Conservation (phyloP, 2,329 filamentous ascomycete genomes). For the Leptographium radiaticola region DNA sequence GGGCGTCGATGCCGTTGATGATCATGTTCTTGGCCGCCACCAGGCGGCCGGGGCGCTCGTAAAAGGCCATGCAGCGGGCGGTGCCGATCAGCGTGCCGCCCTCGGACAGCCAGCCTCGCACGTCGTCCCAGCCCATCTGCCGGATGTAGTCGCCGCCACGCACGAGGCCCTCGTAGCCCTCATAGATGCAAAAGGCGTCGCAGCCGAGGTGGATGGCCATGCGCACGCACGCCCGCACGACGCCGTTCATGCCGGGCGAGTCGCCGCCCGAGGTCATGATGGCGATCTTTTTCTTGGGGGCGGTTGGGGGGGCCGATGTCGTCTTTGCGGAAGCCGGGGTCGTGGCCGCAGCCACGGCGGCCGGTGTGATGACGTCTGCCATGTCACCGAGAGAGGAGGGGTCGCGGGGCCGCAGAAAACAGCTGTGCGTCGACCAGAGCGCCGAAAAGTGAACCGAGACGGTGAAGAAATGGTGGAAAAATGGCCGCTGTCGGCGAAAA, state of each 20-base stretch:
- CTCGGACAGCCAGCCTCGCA: constrained; percentile 85
- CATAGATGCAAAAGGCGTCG: constrained; percentile 71
- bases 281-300: constrained; percentile 51
- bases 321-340: not conserved
- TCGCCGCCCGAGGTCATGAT: constrained; percentile 93
- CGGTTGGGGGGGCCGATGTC: not conserved
- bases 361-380: too few species aligned
- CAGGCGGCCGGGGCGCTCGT: constrained; percentile 72
- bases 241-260: constrained; percentile 88
- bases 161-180: constrained; percentile 93
- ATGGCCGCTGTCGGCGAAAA: too few species aligned
- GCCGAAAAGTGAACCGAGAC: too few species aligned
- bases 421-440: too few species aligned
- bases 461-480: not conserved
- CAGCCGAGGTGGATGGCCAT: constrained; percentile 79
- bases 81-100: constrained; percentile 95
- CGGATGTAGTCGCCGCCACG: constrained; percentile 78
- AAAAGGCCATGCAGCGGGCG: constrained; percentile 84
- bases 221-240: constrained; percentile 79
- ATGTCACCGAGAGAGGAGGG: too few species aligned
- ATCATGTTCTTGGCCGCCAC: constrained; percentile 91
- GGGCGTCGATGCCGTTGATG: constrained; percentile 79
- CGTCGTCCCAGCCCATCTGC: constrained; percentile 83
- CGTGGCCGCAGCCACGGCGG: not conserved
- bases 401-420: too few species aligned